Evolutionary conservation across 2,329 filamentous ascomycete species (phyloP), one percentile per base, ranked within the genome.

Genomic region (Coniochaeta sp.): DNA sequence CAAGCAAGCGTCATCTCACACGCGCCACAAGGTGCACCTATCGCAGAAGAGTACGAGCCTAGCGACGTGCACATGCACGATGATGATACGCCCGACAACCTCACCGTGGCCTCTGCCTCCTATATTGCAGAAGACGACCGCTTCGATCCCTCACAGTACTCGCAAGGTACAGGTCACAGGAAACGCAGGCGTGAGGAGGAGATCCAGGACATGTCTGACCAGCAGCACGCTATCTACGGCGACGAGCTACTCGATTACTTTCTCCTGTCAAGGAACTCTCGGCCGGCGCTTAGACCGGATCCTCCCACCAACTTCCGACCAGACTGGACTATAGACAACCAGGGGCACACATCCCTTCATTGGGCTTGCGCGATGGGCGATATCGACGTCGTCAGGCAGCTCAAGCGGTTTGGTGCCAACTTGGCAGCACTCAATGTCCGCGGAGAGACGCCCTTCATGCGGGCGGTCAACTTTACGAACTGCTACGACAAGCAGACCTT

Each of bases 291-390:
- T 60, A 83, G 76, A 51, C 91, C 91, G 1, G 83, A 89, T 55
- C 91, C 92, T 3, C 94, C 94, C 0, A 75, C 83, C 30, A 87
- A 90, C 65, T 95, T 96, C 61, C 86, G 95, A 63, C 85, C 95
- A 6, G 87, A 99, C 68, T 88, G 89, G 67, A 78, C 86, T n/a
- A 96, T 99, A 56, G 94, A 99, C 65, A 87, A 91, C 40, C 91
- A 95, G 61, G 86, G 86, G 9, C 91, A 97, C 64, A 95, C 91
- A 2, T 91, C 92, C 6, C 79, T 99, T 58, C 94, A 99, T 65
- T 99, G 94, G 94, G 94, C 91, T 16, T 91, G 90, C 50, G 90
- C 94, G 22, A 99, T 99, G 92, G 94, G 94, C 53, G 94, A 97
- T 59, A 76, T 96, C 27, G 88, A 92, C 48, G 89, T 97, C 14